Conservation (phyloP, 192 early-diverging fungal species). For the Podila epigama region DNA sequence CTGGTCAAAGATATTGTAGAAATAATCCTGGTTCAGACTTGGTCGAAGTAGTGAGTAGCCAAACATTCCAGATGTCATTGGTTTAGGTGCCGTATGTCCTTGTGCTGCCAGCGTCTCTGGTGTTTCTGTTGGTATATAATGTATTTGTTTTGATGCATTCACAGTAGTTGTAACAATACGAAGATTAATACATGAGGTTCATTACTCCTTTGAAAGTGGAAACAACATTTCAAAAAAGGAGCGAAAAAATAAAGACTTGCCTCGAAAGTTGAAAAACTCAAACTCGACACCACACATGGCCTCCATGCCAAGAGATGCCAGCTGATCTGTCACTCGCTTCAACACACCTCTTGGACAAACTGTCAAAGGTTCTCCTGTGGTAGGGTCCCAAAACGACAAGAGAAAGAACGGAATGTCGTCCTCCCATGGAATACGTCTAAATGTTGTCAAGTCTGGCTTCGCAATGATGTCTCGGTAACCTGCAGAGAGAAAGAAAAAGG, state of each 20-base stretch:
- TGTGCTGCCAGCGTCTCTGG: conserved; percentile 70
- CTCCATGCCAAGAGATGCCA: conserved; percentile 54
- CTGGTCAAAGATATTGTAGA: conserved; percentile 72
- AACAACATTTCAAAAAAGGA: no score
- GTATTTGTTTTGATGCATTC: no score
- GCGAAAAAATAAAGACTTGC: no score
- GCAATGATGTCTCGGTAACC: conserved; percentile 70
- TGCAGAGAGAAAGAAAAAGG: neutral
- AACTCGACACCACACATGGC: conserved; percentile 68
- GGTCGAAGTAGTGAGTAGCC: conserved; percentile 81
- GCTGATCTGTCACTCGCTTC: conserved; percentile 67
- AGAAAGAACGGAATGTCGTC: conserved; percentile 74
- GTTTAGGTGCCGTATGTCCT: conserved; percentile 57
- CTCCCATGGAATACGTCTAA: conserved; percentile 76
- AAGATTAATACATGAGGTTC: no score
- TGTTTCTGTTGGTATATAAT: no score
- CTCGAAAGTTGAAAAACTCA: conserved; percentile 81
- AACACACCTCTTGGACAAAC: conserved; percentile 67
- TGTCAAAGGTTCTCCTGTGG: conserved; percentile 59
- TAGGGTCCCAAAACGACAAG: conserved; percentile 67
- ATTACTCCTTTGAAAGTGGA: no score
- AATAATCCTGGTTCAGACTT: conserved; percentile 70
- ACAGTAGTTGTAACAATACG: no score
- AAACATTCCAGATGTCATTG: conserved; percentile 83
- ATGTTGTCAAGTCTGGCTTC: conserved; percentile 65